Evolutionary conservation across 2,329 filamentous ascomycete genomes (phyloP).

Genomic region (Nemania bipapillata): DNA sequence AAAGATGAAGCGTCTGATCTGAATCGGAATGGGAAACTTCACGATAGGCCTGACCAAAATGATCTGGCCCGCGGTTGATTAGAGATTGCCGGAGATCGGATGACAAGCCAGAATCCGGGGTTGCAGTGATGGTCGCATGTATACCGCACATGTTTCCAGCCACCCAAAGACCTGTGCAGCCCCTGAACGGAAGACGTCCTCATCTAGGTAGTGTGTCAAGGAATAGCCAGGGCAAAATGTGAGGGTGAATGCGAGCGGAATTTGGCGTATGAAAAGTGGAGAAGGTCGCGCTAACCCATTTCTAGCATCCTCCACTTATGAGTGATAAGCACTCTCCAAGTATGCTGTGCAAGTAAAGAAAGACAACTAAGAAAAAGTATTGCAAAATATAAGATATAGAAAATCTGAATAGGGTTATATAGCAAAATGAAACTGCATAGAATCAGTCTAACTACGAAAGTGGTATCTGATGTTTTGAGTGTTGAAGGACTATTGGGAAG

Average conservation of each 20-base stretch:
- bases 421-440: neutral
- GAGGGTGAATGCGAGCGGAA: neutral
- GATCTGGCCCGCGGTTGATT: conserved; percentile 69
- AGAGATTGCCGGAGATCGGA: conserved; percentile 59
- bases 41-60: conserved; percentile 59
- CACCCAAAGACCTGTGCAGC: neutral
- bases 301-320: too few species aligned
- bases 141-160: conserved; percentile 68
- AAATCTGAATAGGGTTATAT: too few species aligned
- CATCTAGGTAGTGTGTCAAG: too few species aligned
- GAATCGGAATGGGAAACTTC: conserved; percentile 41
- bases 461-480: neutral
- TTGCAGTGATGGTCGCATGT: conserved; percentile 61
- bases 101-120: conserved; percentile 49
- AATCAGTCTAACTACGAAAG: too few species aligned
- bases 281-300: neutral
- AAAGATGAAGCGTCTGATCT: conserved; percentile 50
- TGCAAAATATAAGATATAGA: too few species aligned
- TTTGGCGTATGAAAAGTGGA: neutral
- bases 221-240: neutral
- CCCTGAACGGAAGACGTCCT: neutral
- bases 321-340: too few species aligned
- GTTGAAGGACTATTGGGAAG: neutral
- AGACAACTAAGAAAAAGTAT: neutral
- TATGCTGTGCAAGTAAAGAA: too few species aligned